Base-by-base conservation (phyloP, 208 protist species). In the Acanthamoeba quina region DNA sequence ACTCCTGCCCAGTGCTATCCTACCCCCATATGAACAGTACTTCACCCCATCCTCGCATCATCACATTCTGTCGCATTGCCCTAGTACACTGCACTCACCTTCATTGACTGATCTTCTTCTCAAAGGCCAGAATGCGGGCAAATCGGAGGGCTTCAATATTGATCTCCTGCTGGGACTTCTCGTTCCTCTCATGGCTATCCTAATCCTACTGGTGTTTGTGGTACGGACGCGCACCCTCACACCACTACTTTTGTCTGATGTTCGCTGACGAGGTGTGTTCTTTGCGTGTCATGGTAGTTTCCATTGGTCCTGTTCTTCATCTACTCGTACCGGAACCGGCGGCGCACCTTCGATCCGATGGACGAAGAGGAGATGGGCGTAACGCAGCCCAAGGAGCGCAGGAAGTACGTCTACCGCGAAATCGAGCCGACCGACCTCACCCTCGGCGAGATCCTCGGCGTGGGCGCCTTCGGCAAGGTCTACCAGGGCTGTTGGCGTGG, bases 401-500 rank as follows among this genome's bases (percentile, higher is more conserved):
- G 41, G 24, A 82, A 54, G 72, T 82, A 56, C 31, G 52, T 82
- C 31, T 82, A 82, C 44, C 72, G 72, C 41, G 72, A 82, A 41
- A 82, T 82, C 34, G 72, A 82, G 44, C 72, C 72, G 19, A 54
- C 72, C 19, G 72, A 82, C 21, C 72, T 82, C 41, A 44, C 72
- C 15, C 72, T 82, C 44, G 72, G 72, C 72, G 72, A 82, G 1
- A 82, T 82, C 24, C 44, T 82, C 34, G 72, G 72, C 72, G 72
- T 29, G 44, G 72, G 72, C 17, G 72, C 72, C 41, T 82, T 82
- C 21, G 72, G 72, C 37, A 82, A 82, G 72, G 72, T 82, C 24
- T 82, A 82, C 72, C 9, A 52, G 72, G 72, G 72, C 34, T 82
- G 44, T 26, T 82, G 72, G 72, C 72, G 72, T 26, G 82, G 82